phyloP scores from a whole-genome alignment of 2,329 filamentous ascomycete genomes.

The Curvularia spicifera region DNA sequence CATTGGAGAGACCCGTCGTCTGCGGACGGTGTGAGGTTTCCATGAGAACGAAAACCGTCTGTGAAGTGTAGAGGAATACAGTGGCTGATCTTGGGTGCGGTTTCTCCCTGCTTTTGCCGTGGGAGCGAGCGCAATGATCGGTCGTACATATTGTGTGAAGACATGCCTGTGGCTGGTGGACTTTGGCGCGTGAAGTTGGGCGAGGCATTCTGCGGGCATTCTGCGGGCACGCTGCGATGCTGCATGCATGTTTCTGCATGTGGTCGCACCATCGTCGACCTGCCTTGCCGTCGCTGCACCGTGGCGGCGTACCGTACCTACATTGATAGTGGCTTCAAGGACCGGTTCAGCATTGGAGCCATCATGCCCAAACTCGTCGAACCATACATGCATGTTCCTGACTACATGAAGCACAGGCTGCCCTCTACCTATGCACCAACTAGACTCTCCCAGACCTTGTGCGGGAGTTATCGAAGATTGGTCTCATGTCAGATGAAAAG shows the following conservation, averaged over 20 bases:
- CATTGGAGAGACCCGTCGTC: constrained; percentile 55
- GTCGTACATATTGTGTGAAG: constrained; percentile 54
- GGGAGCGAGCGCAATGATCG: constrained; percentile 66
- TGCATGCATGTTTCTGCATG: neutral
- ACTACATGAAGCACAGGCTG: neutral
- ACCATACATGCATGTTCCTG: too few relatives aligned
- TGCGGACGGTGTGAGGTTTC: constrained; percentile 50
- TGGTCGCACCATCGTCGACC: neutral
- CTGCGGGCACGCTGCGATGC: neutral
- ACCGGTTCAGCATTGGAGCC: neutral
- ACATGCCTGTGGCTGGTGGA: neutral
- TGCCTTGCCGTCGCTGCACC: neutral
- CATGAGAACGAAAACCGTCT: constrained; percentile 66
- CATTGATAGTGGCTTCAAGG: neutral
- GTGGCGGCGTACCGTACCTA: too few relatives aligned
- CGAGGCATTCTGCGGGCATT: neutral
- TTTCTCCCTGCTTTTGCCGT: constrained; percentile 57
- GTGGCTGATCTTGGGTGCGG: constrained; percentile 65
- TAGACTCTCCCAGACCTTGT: neutral
- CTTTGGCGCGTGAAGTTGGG: neutral
- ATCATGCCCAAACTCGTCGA: neutral
- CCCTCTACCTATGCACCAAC: neutral
- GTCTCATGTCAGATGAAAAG: neutral
- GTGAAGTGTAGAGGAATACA: constrained; percentile 60
- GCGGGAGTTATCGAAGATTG: neutral